A percentile compares a stretch with the other conserved stretches of the same genome.
These are phyloP conservation scores for Datisca glomerata DNA, from an alignment of 306 rosid species.

Conservation along the genomic window DNA sequence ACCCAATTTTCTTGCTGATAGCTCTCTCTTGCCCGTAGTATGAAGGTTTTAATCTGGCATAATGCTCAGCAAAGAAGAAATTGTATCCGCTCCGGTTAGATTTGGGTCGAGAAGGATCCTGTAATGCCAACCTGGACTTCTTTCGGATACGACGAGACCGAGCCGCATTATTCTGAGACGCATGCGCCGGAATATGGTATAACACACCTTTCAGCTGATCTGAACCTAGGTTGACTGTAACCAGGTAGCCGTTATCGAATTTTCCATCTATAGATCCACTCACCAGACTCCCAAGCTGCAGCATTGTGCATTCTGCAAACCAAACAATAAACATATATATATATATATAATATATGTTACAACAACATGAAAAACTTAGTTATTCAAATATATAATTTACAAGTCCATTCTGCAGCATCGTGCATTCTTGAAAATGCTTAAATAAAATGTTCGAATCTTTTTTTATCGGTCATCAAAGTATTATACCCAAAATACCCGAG, in stretches of 20 bases:
- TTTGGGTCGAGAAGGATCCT: slow-evolving; percentile 61
- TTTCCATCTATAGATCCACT: slow-evolving; percentile 58
- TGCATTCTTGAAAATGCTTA: no score
- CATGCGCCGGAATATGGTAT: slow-evolving; percentile 43
- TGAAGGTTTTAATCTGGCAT: slow-evolving; percentile 54
- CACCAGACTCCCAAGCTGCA: slow-evolving; percentile 32
- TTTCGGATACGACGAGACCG: slow-evolving; percentile 27
- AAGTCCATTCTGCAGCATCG: no score
- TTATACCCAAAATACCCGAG: no score
- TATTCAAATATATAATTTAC: no score
- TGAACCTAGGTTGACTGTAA: slow-evolving; percentile 46
- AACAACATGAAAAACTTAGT: no score
- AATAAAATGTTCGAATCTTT: no score
- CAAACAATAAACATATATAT: slow-evolving; percentile 4
- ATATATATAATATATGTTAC: slow-evolving; percentile 3
- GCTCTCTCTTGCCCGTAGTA: slow-evolving; percentile 59
- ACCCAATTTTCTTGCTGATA: slow-evolving; percentile 57
- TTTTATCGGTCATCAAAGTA: no score
- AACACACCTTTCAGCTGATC: slow-evolving; percentile 52
- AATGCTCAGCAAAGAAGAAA: slow-evolving; percentile 67
- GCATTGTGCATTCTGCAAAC: slow-evolving; percentile 28
- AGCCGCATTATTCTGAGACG: slow-evolving; percentile 22
- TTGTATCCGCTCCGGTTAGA: slow-evolving; percentile 75
- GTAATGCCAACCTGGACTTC: slow-evolving; percentile 35
- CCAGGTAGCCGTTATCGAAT: slow-evolving; percentile 59